Base-by-base conservation (phyloP, 2,329 filamentous ascomycete species). In the Exophiala sp. region DNA sequence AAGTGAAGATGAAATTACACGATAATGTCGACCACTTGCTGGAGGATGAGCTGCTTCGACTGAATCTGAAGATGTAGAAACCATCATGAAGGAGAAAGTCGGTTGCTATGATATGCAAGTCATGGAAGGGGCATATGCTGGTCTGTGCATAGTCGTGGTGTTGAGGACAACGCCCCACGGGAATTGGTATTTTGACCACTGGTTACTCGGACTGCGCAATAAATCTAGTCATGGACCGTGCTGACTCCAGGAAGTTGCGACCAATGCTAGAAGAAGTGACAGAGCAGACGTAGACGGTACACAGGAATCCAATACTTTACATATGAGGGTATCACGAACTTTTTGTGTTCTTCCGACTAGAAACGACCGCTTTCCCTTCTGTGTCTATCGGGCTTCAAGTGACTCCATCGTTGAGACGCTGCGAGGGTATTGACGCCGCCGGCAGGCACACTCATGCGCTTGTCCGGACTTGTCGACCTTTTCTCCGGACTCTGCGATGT, bases 401-500 rank as follows among this genome's bases (percentile, higher is more conserved):
- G 65, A 56, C 61, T 60, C 57, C 63, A 62, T 60, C 66, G 66
- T 48, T 70, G 64, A 32, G 60, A 57, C 29, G 65, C 62, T 8
- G 60, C 60, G 13, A 63, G 53, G 22, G 68, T 63, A 41, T 63
- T 70, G 34, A 64, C 57, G 18, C 62, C 61, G 21, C 44, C 48
- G 32, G 57, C 64, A 21, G 70, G 65, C 19, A 71, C 63, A 52
- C 68, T 73, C 53, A 65, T 69, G 53, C 64, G 63, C 53, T 73
- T 73, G 35, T 71, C 61, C 10, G 70, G 69, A 53, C 70, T 73
- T 10, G 65, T 60, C 44, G 70, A 66, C 29, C 63, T 65, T 52
- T 67, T 64, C 18, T 64, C 63, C 40, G 66, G 63, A 38, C 68
- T 66, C 1, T 63, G 68, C 11, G 59, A 63, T 43, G 63, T 66